Conservation (phyloP, 345 rosid genomes). For the Iberis pinnata region DNA sequence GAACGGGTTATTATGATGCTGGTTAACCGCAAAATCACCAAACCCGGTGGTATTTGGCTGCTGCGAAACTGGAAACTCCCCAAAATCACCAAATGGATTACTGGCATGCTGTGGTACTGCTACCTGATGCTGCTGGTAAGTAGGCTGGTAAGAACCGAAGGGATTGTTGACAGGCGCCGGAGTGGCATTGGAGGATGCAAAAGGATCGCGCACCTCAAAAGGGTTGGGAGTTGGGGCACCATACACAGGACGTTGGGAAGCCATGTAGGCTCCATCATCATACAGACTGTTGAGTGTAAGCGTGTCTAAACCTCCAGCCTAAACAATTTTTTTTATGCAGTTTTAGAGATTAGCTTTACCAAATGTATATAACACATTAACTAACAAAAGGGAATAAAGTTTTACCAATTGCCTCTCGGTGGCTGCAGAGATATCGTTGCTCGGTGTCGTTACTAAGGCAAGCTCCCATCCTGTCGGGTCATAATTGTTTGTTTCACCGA, state of each 20-base stretch:
- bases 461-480: slow-evolving; percentile 83
- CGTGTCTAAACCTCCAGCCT: slow-evolving; percentile 86
- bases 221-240: slow-evolving; percentile 69
- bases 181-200: slow-evolving; percentile 43
- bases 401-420: slow-evolving; percentile 75
- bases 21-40: slow-evolving; percentile 32
- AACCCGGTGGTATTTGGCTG: slow-evolving; percentile 25
- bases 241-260: slow-evolving; percentile 52
- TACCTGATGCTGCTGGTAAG: slow-evolving; percentile 41
- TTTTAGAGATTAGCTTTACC: neutral
- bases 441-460: slow-evolving; percentile 70
- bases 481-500: slow-evolving; percentile 44
- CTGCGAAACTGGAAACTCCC: slow-evolving; percentile 15
- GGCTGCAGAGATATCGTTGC: slow-evolving; percentile 50
- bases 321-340: neutral
- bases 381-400: slow-evolving; percentile 5
- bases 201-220: slow-evolving; percentile 67
- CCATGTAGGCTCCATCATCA: slow-evolving; percentile 57
- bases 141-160: slow-evolving; percentile 54
- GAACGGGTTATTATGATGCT: slow-evolving; percentile 28
- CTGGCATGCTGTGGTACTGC: slow-evolving; percentile 39
- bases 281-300: slow-evolving; percentile 71
- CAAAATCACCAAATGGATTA: slow-evolving; percentile 73
- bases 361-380: neutral
- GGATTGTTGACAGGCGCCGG: slow-evolving; percentile 45